These are phyloP conservation scores for Dimocarpus longan DNA, from an alignment of 345 rosid genomes.

Conservation along the genomic window DNA sequence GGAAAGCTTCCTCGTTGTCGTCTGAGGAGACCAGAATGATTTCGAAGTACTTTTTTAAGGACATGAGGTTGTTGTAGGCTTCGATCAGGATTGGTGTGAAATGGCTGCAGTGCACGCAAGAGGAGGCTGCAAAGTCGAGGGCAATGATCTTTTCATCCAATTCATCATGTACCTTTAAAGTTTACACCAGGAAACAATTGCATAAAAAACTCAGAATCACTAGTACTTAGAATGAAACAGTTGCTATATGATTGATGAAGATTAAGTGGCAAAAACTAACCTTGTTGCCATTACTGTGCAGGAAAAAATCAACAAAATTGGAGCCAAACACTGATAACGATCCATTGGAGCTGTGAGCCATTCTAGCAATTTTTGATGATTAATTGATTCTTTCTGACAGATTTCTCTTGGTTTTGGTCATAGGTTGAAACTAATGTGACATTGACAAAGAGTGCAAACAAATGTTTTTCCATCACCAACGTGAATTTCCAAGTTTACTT, in stretches of 20 bases:
- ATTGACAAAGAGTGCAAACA: neutral
- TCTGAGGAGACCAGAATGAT: conserved; percentile 29
- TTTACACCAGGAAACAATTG: neutral
- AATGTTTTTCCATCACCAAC: neutral
- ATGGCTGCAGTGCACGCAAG: neutral
- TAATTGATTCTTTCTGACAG: neutral
- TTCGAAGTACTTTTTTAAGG: conserved; percentile 23
- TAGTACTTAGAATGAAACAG: too few species aligned
- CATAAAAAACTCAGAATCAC: neutral
- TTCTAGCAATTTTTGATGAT: neutral
- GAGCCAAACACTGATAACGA: neutral
- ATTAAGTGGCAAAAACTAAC: neutral
- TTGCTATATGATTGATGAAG: too few species aligned
- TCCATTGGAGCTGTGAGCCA: neutral
- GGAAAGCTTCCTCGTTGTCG: conserved; percentile 8
- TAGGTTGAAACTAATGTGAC: neutral
- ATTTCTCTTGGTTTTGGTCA: neutral
- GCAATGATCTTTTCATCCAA: neutral
- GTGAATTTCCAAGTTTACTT: neutral
- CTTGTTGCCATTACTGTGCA: neutral
- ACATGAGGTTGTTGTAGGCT: neutral
- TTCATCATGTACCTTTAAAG: neutral
- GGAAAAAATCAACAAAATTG: neutral
- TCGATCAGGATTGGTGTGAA: neutral
- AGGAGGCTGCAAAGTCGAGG: neutral